Conservation (phyloP, 305 asterid species). For the Solanum hybrid region DNA sequence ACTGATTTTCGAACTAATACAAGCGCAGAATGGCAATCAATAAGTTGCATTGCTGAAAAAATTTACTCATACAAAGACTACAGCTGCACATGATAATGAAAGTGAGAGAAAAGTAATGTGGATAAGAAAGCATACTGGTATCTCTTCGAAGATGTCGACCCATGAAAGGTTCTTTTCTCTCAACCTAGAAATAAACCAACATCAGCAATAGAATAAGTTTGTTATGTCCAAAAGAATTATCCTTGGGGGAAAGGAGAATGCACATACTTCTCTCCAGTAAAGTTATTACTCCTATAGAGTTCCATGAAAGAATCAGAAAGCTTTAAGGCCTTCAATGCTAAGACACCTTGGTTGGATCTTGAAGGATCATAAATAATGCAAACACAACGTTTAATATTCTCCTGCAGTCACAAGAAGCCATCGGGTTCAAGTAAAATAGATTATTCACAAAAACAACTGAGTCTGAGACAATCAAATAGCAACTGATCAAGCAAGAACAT, state of each 20-base stretch:
- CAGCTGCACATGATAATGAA: background rate
- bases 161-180: constrained; percentile 89
- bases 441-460: background rate
- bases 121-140: constrained; percentile 53
- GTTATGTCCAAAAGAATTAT: background rate
- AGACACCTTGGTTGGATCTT: constrained; percentile 84
- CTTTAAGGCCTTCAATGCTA: constrained; percentile 88
- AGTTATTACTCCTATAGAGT: constrained; percentile 65
- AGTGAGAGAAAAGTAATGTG: background rate
- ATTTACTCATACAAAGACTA: background rate
- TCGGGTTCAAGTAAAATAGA: background rate
- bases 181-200: constrained; percentile 39
- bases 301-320: constrained; percentile 98
- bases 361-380: constrained; percentile 94
- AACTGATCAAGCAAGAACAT: background rate
- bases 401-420: constrained; percentile 35
- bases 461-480: background rate
- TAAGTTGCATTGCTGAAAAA: background rate
- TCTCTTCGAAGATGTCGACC: constrained; percentile 98
- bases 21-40: background rate
- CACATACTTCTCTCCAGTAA: constrained; percentile 85
- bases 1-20: background rate
- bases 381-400: constrained; percentile 81
- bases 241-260: background rate
- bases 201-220: background rate